These are phyloP conservation scores for Mrakia frigida DNA, from an alignment of 768 basidiomycete genomes.

Conservation along the genomic window DNA sequence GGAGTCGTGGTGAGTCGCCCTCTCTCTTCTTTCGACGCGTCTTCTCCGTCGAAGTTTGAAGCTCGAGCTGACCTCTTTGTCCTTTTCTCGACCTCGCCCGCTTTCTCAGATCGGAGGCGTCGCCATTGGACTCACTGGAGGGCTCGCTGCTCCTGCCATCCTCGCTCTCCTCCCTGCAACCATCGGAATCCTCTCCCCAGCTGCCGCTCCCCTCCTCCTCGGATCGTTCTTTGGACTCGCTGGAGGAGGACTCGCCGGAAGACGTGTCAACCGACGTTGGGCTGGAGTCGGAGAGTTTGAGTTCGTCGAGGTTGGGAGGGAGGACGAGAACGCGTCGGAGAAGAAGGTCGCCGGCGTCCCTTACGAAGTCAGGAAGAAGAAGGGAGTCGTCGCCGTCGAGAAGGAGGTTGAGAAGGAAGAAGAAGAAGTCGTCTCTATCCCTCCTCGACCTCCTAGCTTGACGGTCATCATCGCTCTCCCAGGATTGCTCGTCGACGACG, in stretches of 20 bases:
- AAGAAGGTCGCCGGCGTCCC: conserved; percentile 35
- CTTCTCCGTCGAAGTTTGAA: no score
- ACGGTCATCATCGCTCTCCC: conserved; percentile 47
- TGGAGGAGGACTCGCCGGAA: conserved; percentile 47
- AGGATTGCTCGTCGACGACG: conserved; percentile 46
- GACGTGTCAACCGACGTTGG: conserved; percentile 45
- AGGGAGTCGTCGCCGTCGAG: not conserved
- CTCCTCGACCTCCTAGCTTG: conserved; percentile 12
- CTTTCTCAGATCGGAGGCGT: conserved; percentile 42
- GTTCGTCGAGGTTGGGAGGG: conserved; percentile 45
- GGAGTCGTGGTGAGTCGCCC: conserved; percentile 41
- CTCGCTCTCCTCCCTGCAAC: conserved; percentile 44
- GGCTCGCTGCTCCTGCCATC: conserved; percentile 48
- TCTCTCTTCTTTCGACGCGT: not conserved
- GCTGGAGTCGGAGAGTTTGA: conserved; percentile 47
- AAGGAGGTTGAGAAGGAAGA: not conserved
- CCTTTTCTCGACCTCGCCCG: not conserved
- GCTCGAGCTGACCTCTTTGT: not conserved
- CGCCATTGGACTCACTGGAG: conserved; percentile 47
- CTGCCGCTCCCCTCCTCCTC: conserved; percentile 45
- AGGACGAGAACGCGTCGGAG: not conserved
- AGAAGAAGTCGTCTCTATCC: not conserved
- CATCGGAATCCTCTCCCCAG: conserved; percentile 41
- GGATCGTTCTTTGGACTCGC: conserved; percentile 47
- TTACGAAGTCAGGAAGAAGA: conserved; percentile 29